A percentile compares a stretch with the other conserved stretches of the same genome.
These are phyloP conservation scores for Endocarpon pusillum DNA, from an alignment of 495 filamentous ascomycete genomes.

Conservation along the genomic window DNA sequence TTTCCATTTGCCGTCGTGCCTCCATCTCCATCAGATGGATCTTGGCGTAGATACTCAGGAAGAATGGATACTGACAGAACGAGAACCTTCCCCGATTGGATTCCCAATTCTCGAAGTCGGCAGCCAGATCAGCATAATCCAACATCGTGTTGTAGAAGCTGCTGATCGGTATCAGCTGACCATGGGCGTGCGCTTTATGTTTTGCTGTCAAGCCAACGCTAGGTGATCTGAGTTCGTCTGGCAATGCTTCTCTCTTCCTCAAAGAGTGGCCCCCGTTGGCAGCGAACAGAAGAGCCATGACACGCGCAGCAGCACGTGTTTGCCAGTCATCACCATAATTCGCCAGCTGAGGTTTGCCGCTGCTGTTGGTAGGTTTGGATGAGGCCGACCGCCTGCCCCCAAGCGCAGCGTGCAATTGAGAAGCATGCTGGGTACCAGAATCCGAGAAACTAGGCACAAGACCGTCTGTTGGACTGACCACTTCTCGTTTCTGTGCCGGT, in stretches of 20 bases:
- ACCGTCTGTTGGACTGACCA: constrained; percentile 40
- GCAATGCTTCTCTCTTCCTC: constrained; percentile 16
- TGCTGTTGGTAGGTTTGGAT: constrained; percentile 25
- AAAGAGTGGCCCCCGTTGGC: constrained; percentile 49
- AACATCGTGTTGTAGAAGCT: constrained; percentile 78
- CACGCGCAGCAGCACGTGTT: constrained; percentile 60
- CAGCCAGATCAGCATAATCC: constrained; percentile 71
- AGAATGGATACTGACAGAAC: constrained; percentile 90
- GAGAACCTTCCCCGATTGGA: constrained; percentile 55
- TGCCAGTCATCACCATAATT: constrained; percentile 84
- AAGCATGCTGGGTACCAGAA: constrained; percentile 36
- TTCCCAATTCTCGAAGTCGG: constrained; percentile 86
- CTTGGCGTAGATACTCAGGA: constrained; percentile 85
- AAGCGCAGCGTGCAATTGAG: constrained; percentile 67
- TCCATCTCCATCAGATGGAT: constrained; percentile 87
- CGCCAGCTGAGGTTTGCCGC: constrained; percentile 31
- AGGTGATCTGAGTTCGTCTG: constrained; percentile 11
- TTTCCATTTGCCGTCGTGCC: constrained; percentile 79
- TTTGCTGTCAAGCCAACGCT: constrained; percentile 14
- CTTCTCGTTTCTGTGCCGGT: constrained; percentile 47
- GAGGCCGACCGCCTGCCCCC: constrained; percentile 23
- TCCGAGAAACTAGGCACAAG: constrained; percentile 55
- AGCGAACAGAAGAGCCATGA: constrained; percentile 69
- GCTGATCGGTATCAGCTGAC: constrained; percentile 56
- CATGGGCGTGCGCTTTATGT: constrained; percentile 30